These are phyloP conservation scores for Ustilago tritici DNA, from an alignment of 1,284 basidiomycete species.

Conservation along the genomic window DNA sequence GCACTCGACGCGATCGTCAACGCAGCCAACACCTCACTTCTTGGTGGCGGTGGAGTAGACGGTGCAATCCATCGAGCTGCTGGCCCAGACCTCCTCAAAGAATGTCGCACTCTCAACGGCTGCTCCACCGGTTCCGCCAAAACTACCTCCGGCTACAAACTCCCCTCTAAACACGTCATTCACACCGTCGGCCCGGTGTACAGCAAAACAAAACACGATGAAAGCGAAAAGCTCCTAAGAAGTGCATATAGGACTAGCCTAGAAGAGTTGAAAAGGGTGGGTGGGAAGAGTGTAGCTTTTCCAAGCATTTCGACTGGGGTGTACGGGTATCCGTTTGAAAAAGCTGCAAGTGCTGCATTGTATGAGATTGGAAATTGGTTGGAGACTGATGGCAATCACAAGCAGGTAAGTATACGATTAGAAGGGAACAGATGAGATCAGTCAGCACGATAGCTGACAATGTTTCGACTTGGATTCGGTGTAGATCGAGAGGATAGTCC, in stretches of 20 bases:
- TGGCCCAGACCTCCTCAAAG: conserved; percentile 78
- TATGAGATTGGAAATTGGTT: conserved; percentile 55
- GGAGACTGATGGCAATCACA: conserved; percentile 15
- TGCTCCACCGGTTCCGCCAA: conserved; percentile 86
- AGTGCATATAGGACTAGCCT: conserved; percentile 58
- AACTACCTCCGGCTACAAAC: conserved; percentile 74
- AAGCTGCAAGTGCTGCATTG: conserved; percentile 54
- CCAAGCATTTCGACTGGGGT: conserved; percentile 67
- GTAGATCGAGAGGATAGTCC: conserved; percentile 55
- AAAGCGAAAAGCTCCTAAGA: conserved; percentile 70
- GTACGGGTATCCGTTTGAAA: conserved; percentile 64
- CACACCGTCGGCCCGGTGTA: conserved; percentile 93
- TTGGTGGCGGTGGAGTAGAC: conserved; percentile 74
- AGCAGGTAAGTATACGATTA: conserved; percentile 24
- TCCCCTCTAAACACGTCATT: conserved; percentile 79
- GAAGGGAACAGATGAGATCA: neutral
- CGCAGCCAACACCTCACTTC: conserved; percentile 61
- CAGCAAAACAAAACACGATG: neutral
- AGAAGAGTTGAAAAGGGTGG: conserved; percentile 34
- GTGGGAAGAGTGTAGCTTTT: conserved; percentile 56
- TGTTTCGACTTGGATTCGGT: too few species aligned
- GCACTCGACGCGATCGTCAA: conserved; percentile 65
- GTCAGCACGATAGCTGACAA: neutral
- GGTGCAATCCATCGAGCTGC: conserved; percentile 89
- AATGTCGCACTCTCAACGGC: conserved; percentile 76